Evolutionary conservation across 352 stramenopile genomes (phyloP).

Genomic region (Phytophthora colocasiae): DNA sequence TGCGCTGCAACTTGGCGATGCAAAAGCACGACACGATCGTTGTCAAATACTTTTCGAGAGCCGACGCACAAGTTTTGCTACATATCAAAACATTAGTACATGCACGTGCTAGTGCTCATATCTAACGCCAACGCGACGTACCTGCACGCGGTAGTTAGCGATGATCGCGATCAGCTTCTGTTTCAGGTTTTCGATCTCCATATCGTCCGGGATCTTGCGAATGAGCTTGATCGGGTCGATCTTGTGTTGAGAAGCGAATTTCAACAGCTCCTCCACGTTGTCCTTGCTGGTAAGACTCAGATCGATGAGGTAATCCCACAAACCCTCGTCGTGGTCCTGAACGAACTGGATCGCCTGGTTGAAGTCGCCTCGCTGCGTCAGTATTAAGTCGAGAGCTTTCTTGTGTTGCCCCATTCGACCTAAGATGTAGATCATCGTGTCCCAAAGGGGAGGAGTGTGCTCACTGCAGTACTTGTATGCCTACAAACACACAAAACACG

Average conservation of each 20-base stretch:
- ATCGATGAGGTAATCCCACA: slow-evolving; percentile 90
- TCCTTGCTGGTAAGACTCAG: slow-evolving; percentile 78
- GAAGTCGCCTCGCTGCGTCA: slow-evolving; percentile 83
- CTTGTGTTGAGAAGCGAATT: slow-evolving; percentile 80
- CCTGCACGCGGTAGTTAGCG: slow-evolving; percentile 84
- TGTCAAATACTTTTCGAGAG: slow-evolving; percentile 83
- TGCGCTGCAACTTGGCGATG: slow-evolving; percentile 69
- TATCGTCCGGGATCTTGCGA: slow-evolving; percentile 86
- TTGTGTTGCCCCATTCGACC: slow-evolving; percentile 89
- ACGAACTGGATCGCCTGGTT: slow-evolving; percentile 88
- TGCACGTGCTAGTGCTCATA: not conserved
- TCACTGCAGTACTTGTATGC: slow-evolving; percentile 84
- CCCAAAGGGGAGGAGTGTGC: slow-evolving; percentile 74
- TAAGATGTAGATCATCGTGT: slow-evolving; percentile 90
- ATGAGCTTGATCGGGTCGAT: slow-evolving; percentile 89
- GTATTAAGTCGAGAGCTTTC: slow-evolving; percentile 82
- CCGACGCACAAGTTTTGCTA: slow-evolving; percentile 83
- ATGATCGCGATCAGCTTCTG: slow-evolving; percentile 83
- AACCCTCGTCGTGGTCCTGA: slow-evolving; percentile 70
- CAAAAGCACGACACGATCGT: slow-evolving; percentile 75
- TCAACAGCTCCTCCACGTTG: slow-evolving; percentile 78
- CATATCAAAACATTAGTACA: not conserved
- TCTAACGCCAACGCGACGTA: slow-evolving; percentile 17
- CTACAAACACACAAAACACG: slow-evolving; percentile 32
- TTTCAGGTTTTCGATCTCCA: slow-evolving; percentile 85